These are phyloP conservation scores for Aspergillus sp. DNA, from an alignment of 2,329 filamentous ascomycete species.

Conservation along the genomic window DNA sequence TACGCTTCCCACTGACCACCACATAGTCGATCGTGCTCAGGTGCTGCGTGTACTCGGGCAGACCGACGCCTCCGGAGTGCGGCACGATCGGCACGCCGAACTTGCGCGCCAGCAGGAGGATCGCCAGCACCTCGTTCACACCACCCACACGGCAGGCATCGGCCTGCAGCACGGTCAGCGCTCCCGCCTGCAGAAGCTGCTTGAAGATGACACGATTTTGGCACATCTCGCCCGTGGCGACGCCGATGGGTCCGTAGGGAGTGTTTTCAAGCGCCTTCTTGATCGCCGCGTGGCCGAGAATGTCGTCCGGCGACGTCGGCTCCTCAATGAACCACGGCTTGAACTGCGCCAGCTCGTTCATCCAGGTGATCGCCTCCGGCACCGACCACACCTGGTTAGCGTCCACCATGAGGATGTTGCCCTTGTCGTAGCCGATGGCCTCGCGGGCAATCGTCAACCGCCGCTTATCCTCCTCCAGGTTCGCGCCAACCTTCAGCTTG, in stretches of 20 bases:
- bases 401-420: constrained; percentile 87
- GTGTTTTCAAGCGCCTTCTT: constrained; percentile 67
- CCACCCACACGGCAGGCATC: constrained; percentile 87
- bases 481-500: constrained; percentile 83
- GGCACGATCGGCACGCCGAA: constrained; percentile 79
- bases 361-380: constrained; percentile 82
- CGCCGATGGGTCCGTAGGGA: constrained; percentile 64
- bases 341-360: constrained; percentile 77
- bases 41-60: constrained; percentile 93
- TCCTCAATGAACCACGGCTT: constrained; percentile 90
- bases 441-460: constrained; percentile 72
- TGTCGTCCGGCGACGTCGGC: constrained; percentile 85
- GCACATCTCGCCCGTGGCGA: constrained; percentile 92
- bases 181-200: constrained; percentile 75
- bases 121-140: constrained; percentile 89
- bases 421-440: constrained; percentile 77
- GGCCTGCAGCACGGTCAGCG: constrained; percentile 85
- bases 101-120: constrained; percentile 71
- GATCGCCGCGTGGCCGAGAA: constrained; percentile 82
- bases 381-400: constrained; percentile 91
- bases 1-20: constrained; percentile 75
- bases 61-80: constrained; percentile 82
- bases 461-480: constrained; percentile 67
- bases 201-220: constrained; percentile 95
- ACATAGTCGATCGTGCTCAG: constrained; percentile 91